phyloP scores from a whole-genome alignment of 2,329 filamentous ascomycete genomes.

The Ciborinia camelliae region DNA sequence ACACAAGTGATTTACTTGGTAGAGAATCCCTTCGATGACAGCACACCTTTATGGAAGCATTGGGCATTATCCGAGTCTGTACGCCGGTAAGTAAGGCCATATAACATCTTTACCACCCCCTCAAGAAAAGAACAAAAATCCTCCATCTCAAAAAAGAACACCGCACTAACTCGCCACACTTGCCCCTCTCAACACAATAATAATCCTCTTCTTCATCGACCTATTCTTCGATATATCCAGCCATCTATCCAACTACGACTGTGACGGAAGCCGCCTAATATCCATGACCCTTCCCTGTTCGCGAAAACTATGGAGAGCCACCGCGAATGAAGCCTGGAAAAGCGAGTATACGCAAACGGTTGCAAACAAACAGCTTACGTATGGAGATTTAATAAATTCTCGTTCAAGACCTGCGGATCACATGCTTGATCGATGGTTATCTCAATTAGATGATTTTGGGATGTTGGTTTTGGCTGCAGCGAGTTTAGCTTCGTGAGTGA shows the following conservation, averaged over 20 bases:
- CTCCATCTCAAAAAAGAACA: background rate
- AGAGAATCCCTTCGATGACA: background rate
- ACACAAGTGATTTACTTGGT: background rate
- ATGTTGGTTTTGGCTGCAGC: conserved; percentile 22
- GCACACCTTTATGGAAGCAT: conserved; percentile 18
- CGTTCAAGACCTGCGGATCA: conserved; percentile 7
- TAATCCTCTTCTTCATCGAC: conserved; percentile 22
- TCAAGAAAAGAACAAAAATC: too few relatives aligned
- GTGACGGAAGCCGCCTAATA: conserved; percentile 17
- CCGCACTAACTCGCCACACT: background rate
- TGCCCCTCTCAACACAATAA: conserved; percentile 20
- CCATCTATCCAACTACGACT: background rate
- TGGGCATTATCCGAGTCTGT: conserved; percentile 25
- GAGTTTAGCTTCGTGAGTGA: conserved; percentile 12
- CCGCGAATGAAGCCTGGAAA: conserved; percentile 22
- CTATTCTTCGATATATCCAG: conserved; percentile 21
- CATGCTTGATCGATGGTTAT: conserved; percentile 23
- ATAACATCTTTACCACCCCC: too few relatives aligned
- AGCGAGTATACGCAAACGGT: conserved; percentile 12
- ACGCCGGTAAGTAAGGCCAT: conserved; percentile 19
- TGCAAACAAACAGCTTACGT: conserved; percentile 13
- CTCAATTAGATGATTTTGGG: conserved; percentile 25
- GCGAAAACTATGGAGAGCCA: conserved; percentile 22
- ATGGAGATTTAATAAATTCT: conserved; percentile 22
- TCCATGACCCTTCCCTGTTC: conserved; percentile 21